These are phyloP conservation scores for Houttuynia cordata DNA, from an alignment of 164 flowering plant genomes.

Conservation along the genomic window DNA sequence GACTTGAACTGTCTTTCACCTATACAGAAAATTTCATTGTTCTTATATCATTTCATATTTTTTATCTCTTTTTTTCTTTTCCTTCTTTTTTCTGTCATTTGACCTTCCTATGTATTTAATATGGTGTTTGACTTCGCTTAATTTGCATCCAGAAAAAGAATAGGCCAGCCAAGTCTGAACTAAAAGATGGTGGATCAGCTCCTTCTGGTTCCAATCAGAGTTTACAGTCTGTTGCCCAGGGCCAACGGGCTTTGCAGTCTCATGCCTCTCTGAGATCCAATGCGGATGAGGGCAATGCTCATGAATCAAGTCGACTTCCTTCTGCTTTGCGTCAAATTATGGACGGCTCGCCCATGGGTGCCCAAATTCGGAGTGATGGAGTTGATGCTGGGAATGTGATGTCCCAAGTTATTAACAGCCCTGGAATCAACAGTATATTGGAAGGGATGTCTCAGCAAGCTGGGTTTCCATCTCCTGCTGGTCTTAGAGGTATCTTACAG, in stretches of 20 bases:
- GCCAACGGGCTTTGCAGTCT: slow-evolving; percentile 36
- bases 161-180: slow-evolving; percentile 25
- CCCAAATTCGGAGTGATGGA: slow-evolving; percentile 27
- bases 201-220: slow-evolving; percentile 3
- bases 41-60: not conserved
- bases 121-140: not conserved
- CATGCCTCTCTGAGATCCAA: no score
- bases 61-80: not conserved
- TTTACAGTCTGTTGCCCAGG: slow-evolving; percentile 12
- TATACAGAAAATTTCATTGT: no score
- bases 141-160: slow-evolving; percentile 25
- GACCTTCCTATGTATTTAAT: not conserved
- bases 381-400: slow-evolving; percentile 42
- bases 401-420: slow-evolving; percentile 65
- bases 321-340: slow-evolving; percentile 14
- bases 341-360: slow-evolving; percentile 11
- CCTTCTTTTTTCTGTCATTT: no score
- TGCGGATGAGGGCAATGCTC: slow-evolving; percentile 13
- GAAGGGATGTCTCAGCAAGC: slow-evolving; percentile 77
- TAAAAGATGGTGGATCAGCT: slow-evolving; percentile 18
- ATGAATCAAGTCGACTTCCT: slow-evolving; percentile 13
- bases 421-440: slow-evolving; percentile 55
- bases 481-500: slow-evolving; percentile 60
- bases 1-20: not conserved
- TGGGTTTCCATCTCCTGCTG: slow-evolving; percentile 70